Percentiles rank a stretch among this genome's conserved stretches.
phyloP scores from a whole-genome alignment of 208 protist genomes.

The Wallacemonas sp. region DNA sequence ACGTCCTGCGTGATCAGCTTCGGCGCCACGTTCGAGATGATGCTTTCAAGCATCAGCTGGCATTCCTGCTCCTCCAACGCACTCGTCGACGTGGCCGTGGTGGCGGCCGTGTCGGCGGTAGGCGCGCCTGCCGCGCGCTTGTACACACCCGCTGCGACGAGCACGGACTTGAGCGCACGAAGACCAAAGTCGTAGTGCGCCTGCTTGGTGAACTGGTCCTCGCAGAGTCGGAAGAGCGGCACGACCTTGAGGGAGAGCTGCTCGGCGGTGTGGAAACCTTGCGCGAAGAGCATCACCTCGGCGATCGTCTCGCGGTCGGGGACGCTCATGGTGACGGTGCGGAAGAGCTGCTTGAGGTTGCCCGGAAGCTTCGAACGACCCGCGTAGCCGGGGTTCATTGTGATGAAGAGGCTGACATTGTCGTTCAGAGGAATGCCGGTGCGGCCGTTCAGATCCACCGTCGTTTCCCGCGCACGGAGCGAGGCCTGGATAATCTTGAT shows the following conservation, averaged over 20 bases:
- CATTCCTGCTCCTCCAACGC: constrained; percentile 67
- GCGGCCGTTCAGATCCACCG: constrained; percentile 94
- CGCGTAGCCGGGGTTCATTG: constrained; percentile 99
- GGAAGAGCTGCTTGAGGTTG: constrained; percentile 99
- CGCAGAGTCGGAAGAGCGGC: constrained; percentile 98
- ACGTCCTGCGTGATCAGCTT: constrained; percentile 98
- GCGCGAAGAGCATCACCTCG: constrained; percentile 99
- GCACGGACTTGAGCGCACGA: constrained; percentile 99
- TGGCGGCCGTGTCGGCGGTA: not conserved
- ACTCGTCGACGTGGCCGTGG: not conserved
- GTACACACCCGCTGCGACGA: constrained; percentile 96
- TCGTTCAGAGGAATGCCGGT: constrained; percentile 84
- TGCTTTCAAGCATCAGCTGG: constrained; percentile 91
- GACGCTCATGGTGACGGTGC: constrained; percentile 97
- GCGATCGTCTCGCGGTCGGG: constrained; percentile 99
- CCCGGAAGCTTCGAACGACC: constrained; percentile 99
- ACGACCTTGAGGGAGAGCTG: constrained; percentile 97
- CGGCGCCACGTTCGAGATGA: constrained; percentile 97
- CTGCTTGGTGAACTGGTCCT: constrained; percentile 98
- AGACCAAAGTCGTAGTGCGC: constrained; percentile 99
- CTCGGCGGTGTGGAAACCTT: constrained; percentile 98
- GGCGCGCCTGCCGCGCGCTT: constrained; percentile 72
- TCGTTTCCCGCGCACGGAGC: constrained; percentile 48
- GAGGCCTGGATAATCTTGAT: constrained; percentile 98
- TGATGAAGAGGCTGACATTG: constrained; percentile 99